Evolutionary conservation across 345 rosid species (phyloP).

Genomic region (Eucalyptus polybractea): DNA sequence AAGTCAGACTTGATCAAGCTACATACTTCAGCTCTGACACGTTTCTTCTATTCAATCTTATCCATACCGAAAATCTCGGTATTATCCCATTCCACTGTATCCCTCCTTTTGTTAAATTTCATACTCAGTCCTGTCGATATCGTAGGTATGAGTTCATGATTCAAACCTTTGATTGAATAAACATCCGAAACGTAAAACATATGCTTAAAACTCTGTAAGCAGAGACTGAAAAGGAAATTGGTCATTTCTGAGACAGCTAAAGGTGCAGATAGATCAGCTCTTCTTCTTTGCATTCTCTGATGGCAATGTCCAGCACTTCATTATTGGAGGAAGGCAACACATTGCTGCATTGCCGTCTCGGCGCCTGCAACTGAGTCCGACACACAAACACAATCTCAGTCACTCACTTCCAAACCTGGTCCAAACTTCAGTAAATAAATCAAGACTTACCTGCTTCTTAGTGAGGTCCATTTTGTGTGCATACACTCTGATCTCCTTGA

Average conservation of each 20-base stretch:
- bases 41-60: background rate
- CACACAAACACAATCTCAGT: background rate
- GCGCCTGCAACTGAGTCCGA: constrained; percentile 34
- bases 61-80: background rate
- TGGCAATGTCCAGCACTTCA: constrained; percentile 39
- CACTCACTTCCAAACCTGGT: background rate
- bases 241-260: background rate
- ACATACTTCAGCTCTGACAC: background rate
- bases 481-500: constrained; percentile 53
- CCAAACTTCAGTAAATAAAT: background rate
- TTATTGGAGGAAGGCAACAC: constrained; percentile 43
- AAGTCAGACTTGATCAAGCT: background rate
- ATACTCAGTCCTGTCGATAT: background rate
- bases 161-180: background rate
- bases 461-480: constrained; percentile 39
- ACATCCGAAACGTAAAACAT: background rate
- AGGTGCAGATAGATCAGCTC: constrained; percentile 49
- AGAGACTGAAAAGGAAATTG: background rate
- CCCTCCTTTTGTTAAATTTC: background rate
- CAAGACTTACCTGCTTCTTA: constrained; percentile 9
- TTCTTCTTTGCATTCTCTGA: constrained; percentile 61
- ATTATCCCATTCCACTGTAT: background rate
- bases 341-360: constrained; percentile 81
- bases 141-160: background rate
- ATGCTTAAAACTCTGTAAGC: background rate